Percentiles rank a stretch among this genome's conserved stretches.
These are phyloP conservation scores for Piromyces sp. DNA, from an alignment of 192 early-diverging fungal species.

Conservation along the genomic window DNA sequence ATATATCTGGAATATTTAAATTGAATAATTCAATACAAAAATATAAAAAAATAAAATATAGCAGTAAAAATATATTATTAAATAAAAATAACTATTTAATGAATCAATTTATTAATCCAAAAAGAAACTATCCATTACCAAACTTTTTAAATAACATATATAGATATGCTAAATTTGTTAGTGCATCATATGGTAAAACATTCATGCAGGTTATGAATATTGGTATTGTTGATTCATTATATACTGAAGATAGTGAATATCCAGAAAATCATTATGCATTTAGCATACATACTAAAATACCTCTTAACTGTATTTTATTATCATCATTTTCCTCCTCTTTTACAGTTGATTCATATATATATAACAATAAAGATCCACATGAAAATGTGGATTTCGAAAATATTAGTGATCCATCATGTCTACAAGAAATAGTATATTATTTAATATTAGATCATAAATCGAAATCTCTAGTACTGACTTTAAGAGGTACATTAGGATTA, in stretches of 20 bases:
- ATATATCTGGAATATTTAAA: background rate
- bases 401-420: no score
- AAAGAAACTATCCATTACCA: background rate
- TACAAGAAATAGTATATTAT: constrained; percentile 19
- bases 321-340: background rate
- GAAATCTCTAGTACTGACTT: constrained; percentile 56
- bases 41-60: background rate
- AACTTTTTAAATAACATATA: background rate
- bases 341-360: no score
- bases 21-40: background rate
- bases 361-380: no score
- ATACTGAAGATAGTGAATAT: background rate
- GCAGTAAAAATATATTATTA: background rate
- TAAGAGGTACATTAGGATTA: constrained; percentile 73
- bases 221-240: background rate
- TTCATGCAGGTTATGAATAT: background rate
- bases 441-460: constrained; percentile 68
- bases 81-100: background rate
- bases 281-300: background rate
- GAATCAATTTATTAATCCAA: background rate
- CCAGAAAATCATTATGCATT: background rate
- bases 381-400: no score
- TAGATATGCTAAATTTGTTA: background rate
- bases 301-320: background rate
- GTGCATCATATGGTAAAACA: background rate